phyloP scores from a whole-genome alignment of 768 basidiomycete genomes.

The Trametes cinnabarina region DNA sequence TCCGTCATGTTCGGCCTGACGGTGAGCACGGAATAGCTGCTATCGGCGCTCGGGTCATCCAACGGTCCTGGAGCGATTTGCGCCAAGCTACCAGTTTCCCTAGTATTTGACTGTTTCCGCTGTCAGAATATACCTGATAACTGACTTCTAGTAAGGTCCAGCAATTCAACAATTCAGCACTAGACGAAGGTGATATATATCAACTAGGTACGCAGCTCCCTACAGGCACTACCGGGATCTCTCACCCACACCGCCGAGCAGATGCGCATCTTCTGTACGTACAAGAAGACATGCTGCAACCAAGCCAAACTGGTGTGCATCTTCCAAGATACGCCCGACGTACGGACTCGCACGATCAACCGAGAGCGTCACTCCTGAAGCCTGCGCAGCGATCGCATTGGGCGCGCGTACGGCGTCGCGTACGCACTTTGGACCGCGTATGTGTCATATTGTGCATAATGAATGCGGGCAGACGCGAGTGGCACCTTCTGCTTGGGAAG shows the following conservation, averaged over 20 bases:
- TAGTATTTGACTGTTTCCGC: no score
- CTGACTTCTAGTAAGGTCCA: no score
- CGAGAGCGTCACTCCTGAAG: no score
- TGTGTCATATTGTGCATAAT: neutral
- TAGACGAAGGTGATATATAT: neutral
- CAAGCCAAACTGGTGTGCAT: no score
- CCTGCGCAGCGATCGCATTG: neutral
- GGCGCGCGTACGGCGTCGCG: neutral
- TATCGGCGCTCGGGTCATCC: no score
- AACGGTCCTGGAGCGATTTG: no score
- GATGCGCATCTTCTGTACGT: slow-evolving; percentile 2
- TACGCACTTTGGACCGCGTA: neutral
- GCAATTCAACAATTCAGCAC: neutral
- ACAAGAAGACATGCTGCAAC: neutral
- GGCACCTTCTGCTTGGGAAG: neutral
- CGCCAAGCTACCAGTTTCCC: no score
- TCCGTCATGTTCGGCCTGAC: neutral
- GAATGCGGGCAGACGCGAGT: neutral
- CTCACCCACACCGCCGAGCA: slow-evolving; percentile 5
- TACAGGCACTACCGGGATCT: neutral
- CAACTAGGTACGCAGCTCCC: neutral
- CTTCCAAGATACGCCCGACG: neutral
- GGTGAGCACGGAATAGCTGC: neutral
- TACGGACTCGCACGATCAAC: neutral
- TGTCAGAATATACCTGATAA: no score